Base-by-base conservation (phyloP, 2,329 filamentous ascomycete genomes). In the Neocatenulostroma microsporum region DNA sequence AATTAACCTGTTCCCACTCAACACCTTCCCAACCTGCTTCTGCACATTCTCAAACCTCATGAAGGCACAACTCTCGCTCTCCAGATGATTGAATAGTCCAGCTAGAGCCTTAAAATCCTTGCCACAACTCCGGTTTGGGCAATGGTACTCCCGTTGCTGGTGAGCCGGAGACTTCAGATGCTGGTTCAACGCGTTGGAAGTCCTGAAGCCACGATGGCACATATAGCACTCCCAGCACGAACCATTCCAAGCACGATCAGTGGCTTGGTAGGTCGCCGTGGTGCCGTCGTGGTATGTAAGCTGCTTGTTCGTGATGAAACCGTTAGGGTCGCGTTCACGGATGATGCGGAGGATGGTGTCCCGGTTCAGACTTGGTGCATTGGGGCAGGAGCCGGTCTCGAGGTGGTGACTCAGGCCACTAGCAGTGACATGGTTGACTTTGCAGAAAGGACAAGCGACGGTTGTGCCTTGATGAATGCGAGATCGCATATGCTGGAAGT, bases 401-500 rank as follows among this genome's bases (percentile, higher is more conserved):
- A 81, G 55, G 43, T 82, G 74, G 49, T 76, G 63, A 0, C 61
- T 50, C 4, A 80, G 46, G 4, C 74, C 76, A 1, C 69, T 73
- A 2, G 74, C 73, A 0, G 69, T 68, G 8, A 65, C 57, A 42
- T 64, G 73, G 3, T 7, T 19, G 2, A 30, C 40, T 23, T 60
- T 50, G 56, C 78, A 82, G 48, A 75, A 80, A 0, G 71, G 76
- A 33, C 78, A 82, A 0, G 27, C 1, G 7, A 77, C 53, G 2
- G 53, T 53, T 0, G 31, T 40, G 36, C 68, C 67, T 1, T 60
- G 60, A 48, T 82, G 76, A 30, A 54, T 48, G 4, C 58, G 58
- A 0, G 74, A 78, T 18, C 69, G 70, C 2, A 73, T 58, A 43
- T 81, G 76, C 74, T 79, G 28, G 10, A n/a, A n/a, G n/a, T n/a